Conservation (phyloP, 768 basidiomycete species). For the Suillus bovinus region DNA sequence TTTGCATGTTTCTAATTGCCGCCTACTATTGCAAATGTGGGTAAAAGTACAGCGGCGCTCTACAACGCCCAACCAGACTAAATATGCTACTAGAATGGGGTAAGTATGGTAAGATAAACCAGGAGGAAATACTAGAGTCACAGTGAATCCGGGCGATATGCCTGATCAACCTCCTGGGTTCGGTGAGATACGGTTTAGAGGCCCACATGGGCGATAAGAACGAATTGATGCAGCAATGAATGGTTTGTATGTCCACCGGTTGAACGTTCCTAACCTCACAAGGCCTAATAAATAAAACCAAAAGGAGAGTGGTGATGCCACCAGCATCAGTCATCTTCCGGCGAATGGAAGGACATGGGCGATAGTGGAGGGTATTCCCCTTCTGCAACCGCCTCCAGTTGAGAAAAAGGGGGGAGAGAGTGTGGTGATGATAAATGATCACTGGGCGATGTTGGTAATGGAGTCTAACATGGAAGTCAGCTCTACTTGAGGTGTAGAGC, state of each 20-base stretch:
- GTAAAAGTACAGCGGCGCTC: slow-evolving; percentile 34
- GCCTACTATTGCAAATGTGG: slow-evolving; percentile 26
- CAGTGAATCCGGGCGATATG: slow-evolving; percentile 10
- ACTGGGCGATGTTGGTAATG: slow-evolving; percentile 47
- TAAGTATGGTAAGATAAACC: slow-evolving; percentile 32
- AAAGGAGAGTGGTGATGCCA: slow-evolving; percentile 20
- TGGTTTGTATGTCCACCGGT: slow-evolving; percentile 14
- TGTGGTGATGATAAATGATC: slow-evolving; percentile 43
- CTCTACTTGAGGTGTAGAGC: slow-evolving; percentile 11
- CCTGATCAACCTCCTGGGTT: slow-evolving; percentile 11
- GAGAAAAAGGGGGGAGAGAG: slow-evolving; percentile 74
- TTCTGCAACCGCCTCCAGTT: slow-evolving; percentile 82
- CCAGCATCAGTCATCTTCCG: slow-evolving; percentile 42
- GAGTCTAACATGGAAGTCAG: slow-evolving; percentile 41
- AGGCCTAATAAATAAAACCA: slow-evolving; percentile 22
- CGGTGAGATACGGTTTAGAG: slow-evolving; percentile 23
- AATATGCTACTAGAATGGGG: slow-evolving; percentile 35
- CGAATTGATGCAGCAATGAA: slow-evolving; percentile 31
- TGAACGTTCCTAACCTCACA: slow-evolving; percentile 23
- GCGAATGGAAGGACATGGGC: slow-evolving; percentile 68
- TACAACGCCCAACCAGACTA: slow-evolving; percentile 30
- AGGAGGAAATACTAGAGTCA: slow-evolving; percentile 21
- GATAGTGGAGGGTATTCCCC: slow-evolving; percentile 73
- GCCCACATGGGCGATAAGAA: slow-evolving; percentile 28
- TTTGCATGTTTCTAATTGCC: slow-evolving; percentile 14